These are phyloP conservation scores for Nannizziopsis barbatae DNA, from an alignment of 2,329 filamentous ascomycete species.

Conservation along the genomic window DNA sequence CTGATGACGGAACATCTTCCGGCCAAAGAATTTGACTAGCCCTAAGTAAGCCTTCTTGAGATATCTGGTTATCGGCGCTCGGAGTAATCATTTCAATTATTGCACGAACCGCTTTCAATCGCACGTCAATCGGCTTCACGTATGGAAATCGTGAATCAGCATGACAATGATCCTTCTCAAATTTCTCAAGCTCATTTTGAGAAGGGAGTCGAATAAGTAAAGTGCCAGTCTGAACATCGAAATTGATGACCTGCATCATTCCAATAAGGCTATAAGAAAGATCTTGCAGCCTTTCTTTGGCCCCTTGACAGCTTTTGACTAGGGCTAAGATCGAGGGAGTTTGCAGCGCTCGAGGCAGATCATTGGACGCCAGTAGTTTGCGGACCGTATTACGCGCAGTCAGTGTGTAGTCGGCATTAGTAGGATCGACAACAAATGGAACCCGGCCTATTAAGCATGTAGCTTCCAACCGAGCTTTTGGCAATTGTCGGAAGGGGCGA, in stretches of 20 bases:
- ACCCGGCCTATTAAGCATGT: constrained; percentile 59
- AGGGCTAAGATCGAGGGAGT: constrained; percentile 53
- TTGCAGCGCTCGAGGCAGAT: constrained; percentile 59
- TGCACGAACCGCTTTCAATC: constrained; percentile 38
- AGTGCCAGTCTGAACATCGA: constrained; percentile 28
- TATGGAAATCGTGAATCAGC: constrained; percentile 3
- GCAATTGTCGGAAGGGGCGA: constrained; percentile 38
- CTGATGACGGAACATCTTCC: constrained; percentile 1
- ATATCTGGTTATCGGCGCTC: constrained; percentile 30
- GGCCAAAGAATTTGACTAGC: background rate
- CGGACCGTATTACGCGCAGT: constrained; percentile 75
- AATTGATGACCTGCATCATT: constrained; percentile 22
- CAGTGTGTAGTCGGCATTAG: constrained; percentile 65
- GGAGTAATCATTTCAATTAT: constrained; percentile 43
- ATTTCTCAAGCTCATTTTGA: constrained; percentile 10
- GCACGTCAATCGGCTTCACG: constrained; percentile 21
- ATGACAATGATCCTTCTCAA: constrained; percentile 12
- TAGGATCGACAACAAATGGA: constrained; percentile 72
- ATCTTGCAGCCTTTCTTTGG: constrained; percentile 37
- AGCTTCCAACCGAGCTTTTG: constrained; percentile 54
- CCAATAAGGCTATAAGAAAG: constrained; percentile 46
- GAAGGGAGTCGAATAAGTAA: constrained; percentile 24
- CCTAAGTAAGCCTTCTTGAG: constrained; percentile 28
- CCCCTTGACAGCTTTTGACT: constrained; percentile 42
- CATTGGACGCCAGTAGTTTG: constrained; percentile 47